phyloP scores from a whole-genome alignment of 2,329 filamentous ascomycete genomes.

The Cercospora zeae-maydis region DNA sequence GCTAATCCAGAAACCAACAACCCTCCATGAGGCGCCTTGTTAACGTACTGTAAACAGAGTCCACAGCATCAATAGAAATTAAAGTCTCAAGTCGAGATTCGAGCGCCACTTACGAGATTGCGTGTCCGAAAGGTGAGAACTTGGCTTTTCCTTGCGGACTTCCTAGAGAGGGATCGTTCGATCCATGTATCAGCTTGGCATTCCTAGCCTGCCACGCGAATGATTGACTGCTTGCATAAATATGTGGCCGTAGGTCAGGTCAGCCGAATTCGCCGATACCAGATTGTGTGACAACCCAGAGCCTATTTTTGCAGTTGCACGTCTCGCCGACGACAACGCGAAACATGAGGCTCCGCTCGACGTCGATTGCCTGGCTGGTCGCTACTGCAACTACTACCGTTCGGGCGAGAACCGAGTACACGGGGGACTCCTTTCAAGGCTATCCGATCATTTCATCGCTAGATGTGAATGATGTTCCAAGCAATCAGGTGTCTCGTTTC shows the following conservation, averaged over 20 bases:
- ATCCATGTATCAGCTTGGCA: conserved; percentile 19
- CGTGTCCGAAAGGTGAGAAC: background rate
- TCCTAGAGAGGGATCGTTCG: conserved; percentile 15
- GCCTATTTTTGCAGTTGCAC: background rate
- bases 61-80: background rate
- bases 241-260: background rate
- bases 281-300: background rate
- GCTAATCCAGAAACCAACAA: background rate
- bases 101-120: background rate
- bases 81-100: background rate
- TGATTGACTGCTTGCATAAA: background rate
- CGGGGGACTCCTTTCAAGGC: conserved; percentile 24
- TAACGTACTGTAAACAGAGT: background rate
- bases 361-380: background rate
- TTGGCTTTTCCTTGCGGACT: conserved; percentile 22
- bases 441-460: conserved; percentile 27
- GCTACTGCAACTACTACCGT: background rate
- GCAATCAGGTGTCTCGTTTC: conserved; percentile 38
- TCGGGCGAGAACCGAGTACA: conserved; percentile 19
- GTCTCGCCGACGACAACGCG: background rate
- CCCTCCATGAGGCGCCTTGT: background rate
- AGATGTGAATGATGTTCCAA: conserved; percentile 38
- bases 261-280: background rate
- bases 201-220: conserved; percentile 11
- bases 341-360: conserved; percentile 2